Evolutionary conservation across 2,329 filamentous ascomycete species (phyloP).

Genomic region (Pseudogymnoascus sp.): DNA sequence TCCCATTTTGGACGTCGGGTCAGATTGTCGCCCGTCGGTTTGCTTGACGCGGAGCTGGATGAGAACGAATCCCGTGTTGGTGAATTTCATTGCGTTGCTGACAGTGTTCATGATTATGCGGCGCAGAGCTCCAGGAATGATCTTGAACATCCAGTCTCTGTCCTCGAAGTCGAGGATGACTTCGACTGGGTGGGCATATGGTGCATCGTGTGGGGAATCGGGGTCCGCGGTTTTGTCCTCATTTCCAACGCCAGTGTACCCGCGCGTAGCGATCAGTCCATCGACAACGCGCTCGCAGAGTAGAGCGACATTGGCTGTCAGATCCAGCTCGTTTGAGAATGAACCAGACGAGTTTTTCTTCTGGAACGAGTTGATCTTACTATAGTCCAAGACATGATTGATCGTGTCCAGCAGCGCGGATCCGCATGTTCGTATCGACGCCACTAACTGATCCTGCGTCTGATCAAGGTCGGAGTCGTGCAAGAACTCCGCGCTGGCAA

Average conservation of each 20-base stretch:
- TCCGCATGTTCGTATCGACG: constrained; percentile 43
- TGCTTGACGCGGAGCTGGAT: constrained; percentile 26
- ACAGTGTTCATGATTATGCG: constrained; percentile 51
- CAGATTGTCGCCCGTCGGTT: not conserved
- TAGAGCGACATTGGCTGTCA: constrained; percentile 22
- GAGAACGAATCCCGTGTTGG: constrained; percentile 41
- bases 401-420: constrained; percentile 45
- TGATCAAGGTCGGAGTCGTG: constrained; percentile 39
- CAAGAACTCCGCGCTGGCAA: constrained; percentile 44
- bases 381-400: constrained; percentile 46
- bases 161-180: constrained; percentile 24
- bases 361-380: constrained; percentile 42
- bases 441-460: constrained; percentile 37
- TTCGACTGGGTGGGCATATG: constrained; percentile 11
- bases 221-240: not conserved
- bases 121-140: constrained; percentile 22
- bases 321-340: constrained; percentile 22
- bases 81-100: constrained; percentile 55
- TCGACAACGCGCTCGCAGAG: constrained; percentile 24
- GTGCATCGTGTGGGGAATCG: not conserved
- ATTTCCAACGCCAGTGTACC: not conserved
- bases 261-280: constrained; percentile 22
- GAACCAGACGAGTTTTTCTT: constrained; percentile 14
- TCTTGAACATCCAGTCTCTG: constrained; percentile 22
- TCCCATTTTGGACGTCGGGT: not conserved